Evolutionary conservation across 305 asterid species (phyloP).

Genomic region (Fraxinus nigra): DNA sequence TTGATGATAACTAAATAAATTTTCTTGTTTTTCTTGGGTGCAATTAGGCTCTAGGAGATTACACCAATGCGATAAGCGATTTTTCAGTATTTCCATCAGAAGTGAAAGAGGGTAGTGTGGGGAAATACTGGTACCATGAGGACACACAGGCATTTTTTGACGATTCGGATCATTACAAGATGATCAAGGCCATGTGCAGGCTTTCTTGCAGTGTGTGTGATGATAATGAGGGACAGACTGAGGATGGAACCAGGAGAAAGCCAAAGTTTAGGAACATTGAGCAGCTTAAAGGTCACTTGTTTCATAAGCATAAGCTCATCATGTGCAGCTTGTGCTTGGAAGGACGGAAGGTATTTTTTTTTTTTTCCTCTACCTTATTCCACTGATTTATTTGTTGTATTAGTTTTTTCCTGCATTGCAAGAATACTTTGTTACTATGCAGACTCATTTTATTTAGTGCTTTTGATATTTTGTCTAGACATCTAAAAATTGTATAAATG

Average conservation of each 20-base stretch:
- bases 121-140: constrained; percentile 85
- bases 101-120: constrained; percentile 74
- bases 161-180: constrained; percentile 87
- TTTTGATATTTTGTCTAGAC: not conserved
- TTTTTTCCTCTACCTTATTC: not conserved
- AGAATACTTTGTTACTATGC: not conserved
- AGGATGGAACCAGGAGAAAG: constrained; percentile 58
- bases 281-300: constrained; percentile 84
- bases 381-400: not conserved
- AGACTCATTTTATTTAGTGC: not conserved
- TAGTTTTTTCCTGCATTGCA: not conserved
- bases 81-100: constrained; percentile 65
- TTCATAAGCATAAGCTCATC: constrained; percentile 74
- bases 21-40: constrained; percentile 1
- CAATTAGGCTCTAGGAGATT: constrained; percentile 79
- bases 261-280: constrained; percentile 69
- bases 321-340: constrained; percentile 97
- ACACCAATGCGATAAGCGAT: constrained; percentile 63
- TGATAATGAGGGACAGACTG: constrained; percentile 48
- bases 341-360: constrained; percentile 75
- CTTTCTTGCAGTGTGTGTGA: constrained; percentile 91
- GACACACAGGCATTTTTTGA: constrained; percentile 88
- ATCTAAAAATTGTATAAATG: not conserved
- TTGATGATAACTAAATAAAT: not conserved
- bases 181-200: constrained; percentile 97